Conservation (phyloP, 108 stramenopile genomes). For the Asterionellopsis glacialis region DNA sequence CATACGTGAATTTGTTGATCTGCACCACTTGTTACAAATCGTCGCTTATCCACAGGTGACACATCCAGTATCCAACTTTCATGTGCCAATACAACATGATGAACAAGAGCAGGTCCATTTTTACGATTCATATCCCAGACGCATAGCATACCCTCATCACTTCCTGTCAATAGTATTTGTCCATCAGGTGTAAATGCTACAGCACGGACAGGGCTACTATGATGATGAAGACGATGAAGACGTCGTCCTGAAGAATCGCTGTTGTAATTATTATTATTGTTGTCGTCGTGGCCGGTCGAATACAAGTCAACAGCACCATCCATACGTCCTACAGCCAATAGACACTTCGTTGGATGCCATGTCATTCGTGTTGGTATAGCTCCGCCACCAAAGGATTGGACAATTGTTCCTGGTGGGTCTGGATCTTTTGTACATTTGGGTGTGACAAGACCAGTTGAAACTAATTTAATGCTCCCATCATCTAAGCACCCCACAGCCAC, state of each 20-base stretch:
- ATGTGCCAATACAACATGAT: constrained; percentile 41
- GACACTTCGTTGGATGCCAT: constrained; percentile 14
- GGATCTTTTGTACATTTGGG: constrained; percentile 27
- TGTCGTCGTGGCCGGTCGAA: background rate
- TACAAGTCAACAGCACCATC: constrained; percentile 39
- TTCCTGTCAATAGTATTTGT: constrained; percentile 22
- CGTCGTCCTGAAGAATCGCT: background rate
- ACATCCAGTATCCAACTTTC: constrained; percentile 32
- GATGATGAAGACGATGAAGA: constrained; percentile 27
- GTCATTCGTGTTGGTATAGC: constrained; percentile 23
- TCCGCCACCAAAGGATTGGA: constrained; percentile 21
- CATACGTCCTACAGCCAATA: constrained; percentile 32
- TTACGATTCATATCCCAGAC: constrained; percentile 32
- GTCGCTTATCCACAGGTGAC: constrained; percentile 21
- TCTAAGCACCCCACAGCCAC: constrained; percentile 34
- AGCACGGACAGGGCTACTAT: constrained; percentile 36
- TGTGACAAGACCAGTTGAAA: constrained; percentile 31
- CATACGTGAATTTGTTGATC: constrained; percentile 38
- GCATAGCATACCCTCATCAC: constrained; percentile 39
- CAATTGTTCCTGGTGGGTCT: constrained; percentile 20
- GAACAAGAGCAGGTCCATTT: constrained; percentile 20
- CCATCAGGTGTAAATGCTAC: constrained; percentile 38
- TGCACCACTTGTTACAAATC: constrained; percentile 35
- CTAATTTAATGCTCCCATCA: constrained; percentile 36
- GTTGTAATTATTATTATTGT: constrained; percentile 1